A percentile compares a stretch with the other conserved stretches of the same genome.
Evolutionary conservation across 2,329 filamentous ascomycete species (phyloP).

Genomic region (Thelonectria blattea): DNA sequence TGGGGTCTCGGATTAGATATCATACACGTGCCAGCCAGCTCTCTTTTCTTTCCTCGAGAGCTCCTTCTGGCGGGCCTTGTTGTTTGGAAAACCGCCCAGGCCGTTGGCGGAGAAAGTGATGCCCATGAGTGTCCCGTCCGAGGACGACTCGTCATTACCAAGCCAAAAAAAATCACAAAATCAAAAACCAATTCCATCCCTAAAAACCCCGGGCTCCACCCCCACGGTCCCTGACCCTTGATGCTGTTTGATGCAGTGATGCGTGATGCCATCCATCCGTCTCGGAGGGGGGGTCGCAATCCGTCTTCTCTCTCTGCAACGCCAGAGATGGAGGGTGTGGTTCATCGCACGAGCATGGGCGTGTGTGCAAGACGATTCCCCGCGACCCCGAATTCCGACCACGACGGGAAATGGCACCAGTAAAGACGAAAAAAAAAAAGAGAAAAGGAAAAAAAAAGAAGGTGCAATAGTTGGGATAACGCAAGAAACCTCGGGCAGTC

Average conservation of each 20-base stretch:
- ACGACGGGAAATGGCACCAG: constrained; percentile 28
- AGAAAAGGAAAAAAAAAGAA: constrained; percentile 19
- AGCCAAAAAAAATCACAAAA: constrained; percentile 13
- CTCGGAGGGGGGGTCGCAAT: constrained; percentile 22
- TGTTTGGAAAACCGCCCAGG: too few relatives aligned
- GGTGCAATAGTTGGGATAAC: constrained; percentile 24
- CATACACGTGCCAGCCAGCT: constrained; percentile 33
- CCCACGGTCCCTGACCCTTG: constrained; percentile 27
- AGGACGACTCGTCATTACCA: constrained; percentile 9
- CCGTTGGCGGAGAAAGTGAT: not conserved
- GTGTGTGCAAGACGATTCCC: constrained; percentile 18
- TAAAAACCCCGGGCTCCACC: constrained; percentile 21
- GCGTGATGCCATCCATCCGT: constrained; percentile 27
- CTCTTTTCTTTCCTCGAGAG: not conserved
- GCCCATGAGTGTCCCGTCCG: constrained; percentile 6
- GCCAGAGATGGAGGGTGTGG: constrained; percentile 7
- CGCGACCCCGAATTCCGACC: constrained; percentile 38
- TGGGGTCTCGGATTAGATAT: constrained; percentile 33
- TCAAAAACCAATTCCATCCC: constrained; percentile 19
- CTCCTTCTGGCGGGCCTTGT: not conserved
- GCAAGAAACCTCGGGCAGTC: constrained; percentile 30
- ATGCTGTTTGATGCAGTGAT: constrained; percentile 19
- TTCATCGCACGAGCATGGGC: constrained; percentile 1
- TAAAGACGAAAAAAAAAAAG: constrained; percentile 15
- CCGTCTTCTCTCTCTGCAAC: constrained; percentile 24